Evolutionary conservation across 768 basidiomycete genomes (phyloP).

Genomic region (Phylloporus sp.): DNA sequence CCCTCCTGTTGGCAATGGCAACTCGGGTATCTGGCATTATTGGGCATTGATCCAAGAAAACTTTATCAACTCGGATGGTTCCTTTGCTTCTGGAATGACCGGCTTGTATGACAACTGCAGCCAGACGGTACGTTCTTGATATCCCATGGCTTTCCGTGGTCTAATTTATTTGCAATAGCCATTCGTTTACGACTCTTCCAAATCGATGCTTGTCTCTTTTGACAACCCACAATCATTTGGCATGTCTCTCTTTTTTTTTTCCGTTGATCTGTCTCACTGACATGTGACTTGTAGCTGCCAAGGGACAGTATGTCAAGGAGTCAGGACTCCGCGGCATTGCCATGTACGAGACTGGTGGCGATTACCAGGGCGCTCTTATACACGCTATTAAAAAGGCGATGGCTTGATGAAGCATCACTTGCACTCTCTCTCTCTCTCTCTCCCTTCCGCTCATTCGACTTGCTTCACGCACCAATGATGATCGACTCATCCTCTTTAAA

Average conservation of each 20-base stretch:
- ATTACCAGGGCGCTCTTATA: conserved; percentile 36
- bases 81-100: conserved; percentile 48
- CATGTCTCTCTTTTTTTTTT: conserved; percentile 19
- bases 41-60: conserved; percentile 58
- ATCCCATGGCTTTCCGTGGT: not conserved
- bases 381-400: conserved; percentile 31
- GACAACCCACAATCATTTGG: conserved; percentile 61
- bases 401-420: conserved; percentile 12
- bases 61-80: conserved; percentile 46
- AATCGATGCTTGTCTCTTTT: conserved; percentile 58
- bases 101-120: conserved; percentile 64
- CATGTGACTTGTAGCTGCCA: conserved; percentile 30
- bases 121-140: conserved; percentile 54
- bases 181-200: conserved; percentile 56
- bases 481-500: conserved; percentile 17
- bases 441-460: conserved; percentile 8
- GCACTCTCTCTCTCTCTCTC: conserved; percentile 4
- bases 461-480: conserved; percentile 9
- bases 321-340: conserved; percentile 39
- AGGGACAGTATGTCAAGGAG: conserved; percentile 39
- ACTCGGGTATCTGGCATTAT: conserved; percentile 57
- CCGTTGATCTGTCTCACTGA: not conserved
- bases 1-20: conserved; percentile 36
- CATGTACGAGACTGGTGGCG: conserved; percentile 45
- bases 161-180: conserved; percentile 41